phyloP scores from a whole-genome alignment of 148 eudicot species.

The Persicaria tinctoria region DNA sequence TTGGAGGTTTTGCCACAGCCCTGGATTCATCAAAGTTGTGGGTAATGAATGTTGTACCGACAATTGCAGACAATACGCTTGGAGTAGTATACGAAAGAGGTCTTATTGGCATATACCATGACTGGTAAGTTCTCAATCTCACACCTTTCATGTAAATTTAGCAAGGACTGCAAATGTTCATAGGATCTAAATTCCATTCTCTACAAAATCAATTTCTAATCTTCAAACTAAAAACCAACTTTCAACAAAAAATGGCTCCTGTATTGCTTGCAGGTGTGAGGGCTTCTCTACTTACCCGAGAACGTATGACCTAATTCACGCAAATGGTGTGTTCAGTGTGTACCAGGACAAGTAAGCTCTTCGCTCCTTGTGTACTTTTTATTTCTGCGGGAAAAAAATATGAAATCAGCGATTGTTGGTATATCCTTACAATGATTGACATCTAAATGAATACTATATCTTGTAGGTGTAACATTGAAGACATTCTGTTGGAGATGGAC shows the following conservation, averaged over 20 bases:
- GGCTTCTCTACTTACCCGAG: constrained; percentile 80
- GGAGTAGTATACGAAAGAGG: constrained; percentile 81
- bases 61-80: constrained; percentile 51
- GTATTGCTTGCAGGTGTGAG: constrained; percentile 66
- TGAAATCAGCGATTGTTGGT: not conserved
- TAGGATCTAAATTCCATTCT: not conserved
- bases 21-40: constrained; percentile 59
- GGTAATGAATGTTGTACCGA: constrained; percentile 83
- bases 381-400: not conserved
- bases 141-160: not conserved
- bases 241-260: not conserved
- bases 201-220: not conserved
- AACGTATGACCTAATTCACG: constrained; percentile 69
- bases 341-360: constrained; percentile 65
- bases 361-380: not conserved
- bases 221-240: not conserved
- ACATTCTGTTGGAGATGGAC: constrained; percentile 79
- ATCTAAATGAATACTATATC: not conserved
- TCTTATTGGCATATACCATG: constrained; percentile 75
- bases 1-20: constrained; percentile 82
- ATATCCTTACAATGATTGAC: not conserved
- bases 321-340: constrained; percentile 57
- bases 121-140: constrained; percentile 37
- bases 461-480: constrained; percentile 61
- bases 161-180: not conserved